Conservation (phyloP, 805 yeast genomes). For the Hanseniaspora guilliermondii region DNA sequence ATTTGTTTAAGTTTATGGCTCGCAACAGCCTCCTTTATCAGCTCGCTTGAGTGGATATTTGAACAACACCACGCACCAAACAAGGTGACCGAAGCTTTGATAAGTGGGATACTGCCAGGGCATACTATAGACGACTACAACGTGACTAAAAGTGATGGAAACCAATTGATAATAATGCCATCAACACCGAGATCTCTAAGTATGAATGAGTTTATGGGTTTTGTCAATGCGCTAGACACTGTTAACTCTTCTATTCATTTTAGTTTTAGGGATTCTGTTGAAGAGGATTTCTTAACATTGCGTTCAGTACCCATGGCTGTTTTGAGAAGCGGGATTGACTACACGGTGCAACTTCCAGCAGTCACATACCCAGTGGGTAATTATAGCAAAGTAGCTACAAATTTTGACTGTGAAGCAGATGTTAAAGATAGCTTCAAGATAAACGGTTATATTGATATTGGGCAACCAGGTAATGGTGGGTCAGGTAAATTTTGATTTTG, state of each 20-base stretch:
- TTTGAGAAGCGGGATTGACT: background rate
- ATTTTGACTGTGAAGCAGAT: too few species aligned
- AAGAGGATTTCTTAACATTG: background rate
- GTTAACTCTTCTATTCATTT: background rate
- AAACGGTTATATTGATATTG: too few species aligned
- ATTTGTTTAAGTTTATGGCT: background rate
- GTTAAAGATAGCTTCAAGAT: too few species aligned
- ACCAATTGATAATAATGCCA: background rate
- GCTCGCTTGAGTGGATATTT: background rate
- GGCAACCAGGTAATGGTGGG: too few species aligned
- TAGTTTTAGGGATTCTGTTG: background rate
- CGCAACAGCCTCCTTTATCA: background rate
- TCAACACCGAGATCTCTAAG: background rate
- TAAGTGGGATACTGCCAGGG: background rate
- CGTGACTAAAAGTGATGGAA: background rate
- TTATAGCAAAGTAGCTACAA: too few species aligned
- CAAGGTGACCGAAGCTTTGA: background rate
- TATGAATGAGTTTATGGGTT: background rate
- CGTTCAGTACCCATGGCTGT: background rate
- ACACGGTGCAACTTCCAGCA: background rate
- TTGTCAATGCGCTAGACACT: background rate
- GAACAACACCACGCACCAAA: background rate
- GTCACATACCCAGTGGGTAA: background rate
- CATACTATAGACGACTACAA: background rate
- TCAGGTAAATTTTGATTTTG: too few species aligned